phyloP scores from a whole-genome alignment of 176 grass and related monocot genomes.

The Rhipidocladum racemiflorum region DNA sequence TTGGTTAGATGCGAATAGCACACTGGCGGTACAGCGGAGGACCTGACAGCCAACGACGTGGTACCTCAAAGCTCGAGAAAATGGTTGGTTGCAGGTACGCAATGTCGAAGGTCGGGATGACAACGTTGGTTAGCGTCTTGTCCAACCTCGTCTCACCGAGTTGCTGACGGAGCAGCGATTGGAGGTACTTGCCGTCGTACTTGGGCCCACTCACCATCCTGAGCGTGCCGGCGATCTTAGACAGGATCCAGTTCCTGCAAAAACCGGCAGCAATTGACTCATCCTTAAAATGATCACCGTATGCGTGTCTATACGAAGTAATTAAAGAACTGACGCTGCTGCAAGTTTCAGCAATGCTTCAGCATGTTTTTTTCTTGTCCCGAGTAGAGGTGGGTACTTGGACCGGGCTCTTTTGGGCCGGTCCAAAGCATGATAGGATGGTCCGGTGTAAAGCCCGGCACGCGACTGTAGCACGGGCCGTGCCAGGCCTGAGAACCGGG shows the following conservation, averaged over 20 bases:
- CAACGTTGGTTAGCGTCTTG: slow-evolving; percentile 43
- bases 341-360: neutral
- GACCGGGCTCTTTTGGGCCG: too few relatives aligned
- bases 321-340: neutral
- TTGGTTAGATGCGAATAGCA: neutral
- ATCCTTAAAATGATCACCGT: neutral
- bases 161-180: slow-evolving; percentile 30
- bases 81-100: slow-evolving; percentile 50
- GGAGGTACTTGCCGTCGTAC: slow-evolving; percentile 67
- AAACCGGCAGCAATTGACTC: neutral
- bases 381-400: too few relatives aligned
- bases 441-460: too few relatives aligned
- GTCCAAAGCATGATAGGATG: too few relatives aligned
- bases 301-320: neutral
- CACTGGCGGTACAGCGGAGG: neutral
- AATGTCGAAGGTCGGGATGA: slow-evolving; percentile 73
- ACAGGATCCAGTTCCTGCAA: slow-evolving; percentile 36
- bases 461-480: too few relatives aligned
- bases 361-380: neutral
- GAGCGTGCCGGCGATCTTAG: slow-evolving; percentile 11
- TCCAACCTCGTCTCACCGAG: slow-evolving; percentile 46
- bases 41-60: neutral
- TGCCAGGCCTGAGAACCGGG: too few relatives aligned
- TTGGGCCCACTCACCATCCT: slow-evolving; percentile 46
- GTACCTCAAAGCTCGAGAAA: slow-evolving; percentile 76